These are phyloP conservation scores for Diddensiella caesifluorescens DNA, from an alignment of 805 yeast species.

Conservation along the genomic window DNA sequence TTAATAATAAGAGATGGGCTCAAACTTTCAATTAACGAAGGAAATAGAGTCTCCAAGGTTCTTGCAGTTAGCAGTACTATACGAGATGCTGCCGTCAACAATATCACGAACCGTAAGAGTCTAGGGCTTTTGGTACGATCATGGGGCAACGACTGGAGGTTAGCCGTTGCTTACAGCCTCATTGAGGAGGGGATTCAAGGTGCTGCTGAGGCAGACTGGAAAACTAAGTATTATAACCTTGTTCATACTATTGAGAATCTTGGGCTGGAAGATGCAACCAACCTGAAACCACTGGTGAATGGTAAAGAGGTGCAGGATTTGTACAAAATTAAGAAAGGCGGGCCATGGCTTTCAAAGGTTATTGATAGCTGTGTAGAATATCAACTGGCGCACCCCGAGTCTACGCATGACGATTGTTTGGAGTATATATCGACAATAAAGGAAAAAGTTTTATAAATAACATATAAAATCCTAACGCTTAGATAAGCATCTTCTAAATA, in stretches of 20 bases:
- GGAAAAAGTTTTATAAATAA: slow-evolving; percentile 4
- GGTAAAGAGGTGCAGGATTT: slow-evolving; percentile 56
- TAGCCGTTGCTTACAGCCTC: slow-evolving; percentile 36
- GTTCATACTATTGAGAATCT: slow-evolving; percentile 29
- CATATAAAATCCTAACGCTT: slow-evolving; percentile 13
- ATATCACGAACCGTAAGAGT: slow-evolving; percentile 36
- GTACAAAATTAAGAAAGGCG: slow-evolving; percentile 55
- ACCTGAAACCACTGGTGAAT: slow-evolving; percentile 57
- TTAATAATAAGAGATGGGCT: slow-evolving; percentile 63
- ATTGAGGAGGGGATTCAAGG: slow-evolving; percentile 29
- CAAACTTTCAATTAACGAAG: slow-evolving; percentile 54
- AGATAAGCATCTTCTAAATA: slow-evolving; percentile 18
- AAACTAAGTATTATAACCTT: slow-evolving; percentile 21
- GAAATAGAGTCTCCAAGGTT: slow-evolving; percentile 45
- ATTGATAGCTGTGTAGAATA: slow-evolving; percentile 55
- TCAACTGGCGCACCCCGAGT: slow-evolving; percentile 73
- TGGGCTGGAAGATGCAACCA: slow-evolving; percentile 41
- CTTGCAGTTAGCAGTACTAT: slow-evolving; percentile 28
- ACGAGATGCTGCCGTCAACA: slow-evolving; percentile 10
- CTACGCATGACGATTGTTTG: slow-evolving; percentile 50
- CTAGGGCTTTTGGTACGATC: slow-evolving; percentile 56
- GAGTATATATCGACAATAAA: slow-evolving; percentile 27
- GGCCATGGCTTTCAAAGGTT: slow-evolving; percentile 74
- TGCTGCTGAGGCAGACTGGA: slow-evolving; percentile 32
- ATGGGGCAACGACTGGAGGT: slow-evolving; percentile 49